phyloP scores from a whole-genome alignment of 176 grass and related monocot species.

The Poa pratensis region DNA sequence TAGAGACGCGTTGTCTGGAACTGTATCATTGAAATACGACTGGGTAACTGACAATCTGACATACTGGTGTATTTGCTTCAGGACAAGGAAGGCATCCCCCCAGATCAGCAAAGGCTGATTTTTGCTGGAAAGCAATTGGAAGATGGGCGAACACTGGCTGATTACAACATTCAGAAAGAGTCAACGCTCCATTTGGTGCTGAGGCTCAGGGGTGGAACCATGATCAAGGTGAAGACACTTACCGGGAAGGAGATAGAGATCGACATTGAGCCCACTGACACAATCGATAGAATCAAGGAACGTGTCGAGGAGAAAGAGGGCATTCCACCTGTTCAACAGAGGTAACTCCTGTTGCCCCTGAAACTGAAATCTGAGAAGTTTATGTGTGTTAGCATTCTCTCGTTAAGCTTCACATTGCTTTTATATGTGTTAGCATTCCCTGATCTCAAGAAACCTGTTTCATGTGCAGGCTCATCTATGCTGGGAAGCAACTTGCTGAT shows the following conservation, averaged over 20 bases:
- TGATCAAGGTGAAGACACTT: constrained; percentile 94
- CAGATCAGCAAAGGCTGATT: constrained; percentile 79
- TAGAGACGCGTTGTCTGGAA: neutral
- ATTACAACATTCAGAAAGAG: constrained; percentile 97
- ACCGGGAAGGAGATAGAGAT: constrained; percentile 87
- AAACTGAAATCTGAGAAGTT: neutral
- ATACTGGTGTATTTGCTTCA: constrained; percentile 26
- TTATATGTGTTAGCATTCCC: neutral
- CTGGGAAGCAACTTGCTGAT: constrained; percentile 95
- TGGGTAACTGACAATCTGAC: neutral
- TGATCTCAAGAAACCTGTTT: neutral
- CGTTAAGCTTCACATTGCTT: neutral
- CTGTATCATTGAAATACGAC: neutral
- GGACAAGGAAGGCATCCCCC: constrained; percentile 88
- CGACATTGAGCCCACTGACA: constrained; percentile 81
- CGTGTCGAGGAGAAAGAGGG: constrained; percentile 91
- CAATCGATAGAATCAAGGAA: constrained; percentile 78
- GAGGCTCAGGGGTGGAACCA: constrained; percentile 79
- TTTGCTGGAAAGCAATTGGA: constrained; percentile 89
- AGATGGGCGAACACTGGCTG: constrained; percentile 75
- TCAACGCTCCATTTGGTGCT: constrained; percentile 77
- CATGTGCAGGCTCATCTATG: constrained; percentile 77
- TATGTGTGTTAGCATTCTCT: neutral
- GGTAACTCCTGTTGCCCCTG: constrained; percentile 35
- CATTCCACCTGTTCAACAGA: constrained; percentile 86